Evolutionary conservation across 2,329 filamentous ascomycete species (phyloP), one percentile per base, ranked within the genome.

Genomic region (Aspergillus ochraceoroseus): DNA sequence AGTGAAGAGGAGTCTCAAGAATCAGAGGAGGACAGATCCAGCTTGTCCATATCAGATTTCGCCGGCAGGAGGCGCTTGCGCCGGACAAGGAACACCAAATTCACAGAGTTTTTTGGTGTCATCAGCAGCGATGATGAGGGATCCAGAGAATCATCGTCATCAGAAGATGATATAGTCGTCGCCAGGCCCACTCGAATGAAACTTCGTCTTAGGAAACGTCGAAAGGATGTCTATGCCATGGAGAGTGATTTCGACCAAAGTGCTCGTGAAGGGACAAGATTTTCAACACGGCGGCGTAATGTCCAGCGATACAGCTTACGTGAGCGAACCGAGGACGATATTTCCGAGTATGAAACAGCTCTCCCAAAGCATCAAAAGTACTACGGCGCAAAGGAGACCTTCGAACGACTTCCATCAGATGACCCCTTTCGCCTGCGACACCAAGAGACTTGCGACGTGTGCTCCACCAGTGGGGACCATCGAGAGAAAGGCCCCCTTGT

Each of bases 361-460:
- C 26, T 41, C 80, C 81, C 49, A 4, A 55, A 44, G 19, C 46
- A 52, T 11, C 53, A 55, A 28, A 65, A 57, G 41, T 65, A 62
- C 66, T 66, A 77, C 8, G 79, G 80, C 9, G 76, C 88, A 15
- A 82, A 79, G 49, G 92, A 96, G 59, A 62, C 77, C 4, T 96
- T 94, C 58, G 72, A 79, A 41, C 71, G 72, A 1, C 57, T 87
- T 1, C 66, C 79, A 1, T 64, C 71, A 3, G 73, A 80, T 9
- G 77, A 83, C 26, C 66, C 74, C 2, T 98, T 98, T 62, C 74
- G 75, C 38, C 68, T 72, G 14, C 75, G 77, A 7, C 92, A 98
- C 62, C 77, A 75, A 32, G 70, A 76, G 27, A 70, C 68, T 5
- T 98, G 92, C 61, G 82, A 86, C 51, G 75, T 79, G 2, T 98